Conservation (phyloP, 805 yeast genomes). For the Nakazawaea holstii region DNA sequence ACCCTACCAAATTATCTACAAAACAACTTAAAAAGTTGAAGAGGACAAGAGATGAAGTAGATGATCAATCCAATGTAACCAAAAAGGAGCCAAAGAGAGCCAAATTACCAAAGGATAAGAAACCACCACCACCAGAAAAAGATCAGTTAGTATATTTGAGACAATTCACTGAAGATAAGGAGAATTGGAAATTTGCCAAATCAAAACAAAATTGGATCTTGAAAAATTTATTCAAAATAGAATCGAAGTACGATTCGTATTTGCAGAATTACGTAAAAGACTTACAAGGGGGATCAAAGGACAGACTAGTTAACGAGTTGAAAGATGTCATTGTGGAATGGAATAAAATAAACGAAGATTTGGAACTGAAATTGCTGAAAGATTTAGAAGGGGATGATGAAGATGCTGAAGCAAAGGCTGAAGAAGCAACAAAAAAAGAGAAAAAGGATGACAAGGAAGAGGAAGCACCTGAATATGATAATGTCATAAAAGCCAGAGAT, state of each 20-base stretch:
- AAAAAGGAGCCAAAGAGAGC: slow-evolving; percentile 65
- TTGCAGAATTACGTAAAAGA: slow-evolving; percentile 50
- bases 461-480: slow-evolving; percentile 27
- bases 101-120: slow-evolving; percentile 63
- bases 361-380: slow-evolving; percentile 33
- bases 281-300: slow-evolving; percentile 66
- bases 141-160: slow-evolving; percentile 68
- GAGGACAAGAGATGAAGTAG: slow-evolving; percentile 18
- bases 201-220: slow-evolving; percentile 85
- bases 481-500: slow-evolving; percentile 35
- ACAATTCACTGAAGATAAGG: slow-evolving; percentile 49
- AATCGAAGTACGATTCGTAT: slow-evolving; percentile 41
- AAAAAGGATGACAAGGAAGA: slow-evolving; percentile 12
- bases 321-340: slow-evolving; percentile 43
- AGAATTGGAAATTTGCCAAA: slow-evolving; percentile 77
- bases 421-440: slow-evolving; percentile 8
- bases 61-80: slow-evolving; percentile 13
- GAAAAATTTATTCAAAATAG: slow-evolving; percentile 47
- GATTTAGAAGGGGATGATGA: slow-evolving; percentile 23
- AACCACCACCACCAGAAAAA: slow-evolving; percentile 68
- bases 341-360: slow-evolving; percentile 45
- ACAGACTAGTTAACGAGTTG: slow-evolving; percentile 47
- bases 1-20: slow-evolving; percentile 32
- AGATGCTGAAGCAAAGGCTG: slow-evolving; percentile 14
- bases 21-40: slow-evolving; percentile 38